A percentile compares a stretch with the other conserved stretches of the same genome.
These are phyloP conservation scores for Flaveria ramosissima DNA, from an alignment of 129 eudicot species.

Conservation along the genomic window DNA sequence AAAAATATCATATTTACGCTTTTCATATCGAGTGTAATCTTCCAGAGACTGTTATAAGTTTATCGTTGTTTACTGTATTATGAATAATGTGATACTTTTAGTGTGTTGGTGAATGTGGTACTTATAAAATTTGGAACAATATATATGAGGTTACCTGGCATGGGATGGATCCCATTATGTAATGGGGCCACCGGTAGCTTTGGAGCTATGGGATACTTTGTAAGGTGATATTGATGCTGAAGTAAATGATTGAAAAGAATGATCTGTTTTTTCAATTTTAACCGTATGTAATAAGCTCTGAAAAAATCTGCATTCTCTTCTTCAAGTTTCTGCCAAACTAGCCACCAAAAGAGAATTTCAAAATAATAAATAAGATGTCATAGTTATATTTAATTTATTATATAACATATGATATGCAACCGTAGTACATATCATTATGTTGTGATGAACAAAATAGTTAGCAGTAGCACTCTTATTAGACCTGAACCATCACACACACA, in stretches of 20 bases:
- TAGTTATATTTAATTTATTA: constrained; percentile 1
- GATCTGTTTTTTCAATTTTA: constrained; percentile 91
- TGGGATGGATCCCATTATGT: constrained; percentile 91
- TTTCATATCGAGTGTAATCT: not conserved
- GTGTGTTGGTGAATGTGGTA: not conserved
- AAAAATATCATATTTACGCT: not conserved
- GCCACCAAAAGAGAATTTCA: constrained; percentile 8
- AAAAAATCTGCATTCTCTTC: constrained; percentile 97
- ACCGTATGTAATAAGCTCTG: constrained; percentile 94
- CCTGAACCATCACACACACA: constrained; percentile 12
- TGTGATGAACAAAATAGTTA: not conserved
- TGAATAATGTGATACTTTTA: not conserved
- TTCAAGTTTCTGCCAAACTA: constrained; percentile 98
- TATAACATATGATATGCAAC: not conserved
- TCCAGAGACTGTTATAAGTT: not conserved
- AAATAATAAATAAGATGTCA: constrained; percentile 1
- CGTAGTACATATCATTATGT: not conserved
- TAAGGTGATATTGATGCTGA: constrained; percentile 83
- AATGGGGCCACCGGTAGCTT: constrained; percentile 88
- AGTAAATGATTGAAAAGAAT: constrained; percentile 91
- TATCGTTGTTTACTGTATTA: not conserved
- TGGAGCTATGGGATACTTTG: constrained; percentile 75
- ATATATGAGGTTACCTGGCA: constrained; percentile 66
- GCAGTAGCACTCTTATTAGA: not conserved
- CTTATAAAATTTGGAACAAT: not conserved